Conservation (phyloP, 2,329 filamentous ascomycete species). For the Coniella lustricola region DNA sequence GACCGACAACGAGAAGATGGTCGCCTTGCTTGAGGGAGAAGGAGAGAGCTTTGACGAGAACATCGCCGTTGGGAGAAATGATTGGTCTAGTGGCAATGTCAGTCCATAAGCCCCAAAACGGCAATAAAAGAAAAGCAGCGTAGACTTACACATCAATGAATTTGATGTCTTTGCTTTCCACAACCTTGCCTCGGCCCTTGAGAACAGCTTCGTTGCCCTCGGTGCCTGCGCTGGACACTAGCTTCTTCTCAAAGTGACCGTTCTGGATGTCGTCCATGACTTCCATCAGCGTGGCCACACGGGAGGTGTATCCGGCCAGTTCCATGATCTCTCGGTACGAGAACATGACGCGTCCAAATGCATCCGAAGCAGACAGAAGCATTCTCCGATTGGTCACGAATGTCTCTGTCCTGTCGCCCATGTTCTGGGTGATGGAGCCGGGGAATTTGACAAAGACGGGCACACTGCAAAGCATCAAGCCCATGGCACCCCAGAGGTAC, state of each 20-base stretch:
- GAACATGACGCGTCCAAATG: slow-evolving; percentile 94
- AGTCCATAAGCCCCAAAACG: not conserved
- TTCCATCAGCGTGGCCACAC: slow-evolving; percentile 80
- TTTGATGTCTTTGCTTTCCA: slow-evolving; percentile 76
- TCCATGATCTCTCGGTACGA: slow-evolving; percentile 97
- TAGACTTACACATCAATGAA: slow-evolving; percentile 67
- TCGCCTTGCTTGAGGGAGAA: slow-evolving; percentile 83
- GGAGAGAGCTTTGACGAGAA: slow-evolving; percentile 76
- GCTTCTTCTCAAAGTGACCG: slow-evolving; percentile 91
- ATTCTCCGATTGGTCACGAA: slow-evolving; percentile 94
- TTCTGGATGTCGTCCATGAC: slow-evolving; percentile 91
- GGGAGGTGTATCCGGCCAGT: slow-evolving; percentile 87
- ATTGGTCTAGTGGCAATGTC: slow-evolving; percentile 55
- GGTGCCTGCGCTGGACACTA: slow-evolving; percentile 80
- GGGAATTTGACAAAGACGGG: slow-evolving; percentile 95
- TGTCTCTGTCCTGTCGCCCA: slow-evolving; percentile 65
- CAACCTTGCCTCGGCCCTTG: slow-evolving; percentile 70
- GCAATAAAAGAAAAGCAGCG: not conserved
- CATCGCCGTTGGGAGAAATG: slow-evolving; percentile 92
- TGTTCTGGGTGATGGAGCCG: slow-evolving; percentile 54
- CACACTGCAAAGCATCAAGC: slow-evolving; percentile 84
- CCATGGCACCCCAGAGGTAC: slow-evolving; percentile 96
- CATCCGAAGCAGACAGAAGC: slow-evolving; percentile 87
- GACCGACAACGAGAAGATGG: slow-evolving; percentile 89
- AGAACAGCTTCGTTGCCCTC: slow-evolving; percentile 79